Conservation (phyloP, 148 eudicot genomes). For the Bassia scoparia region DNA sequence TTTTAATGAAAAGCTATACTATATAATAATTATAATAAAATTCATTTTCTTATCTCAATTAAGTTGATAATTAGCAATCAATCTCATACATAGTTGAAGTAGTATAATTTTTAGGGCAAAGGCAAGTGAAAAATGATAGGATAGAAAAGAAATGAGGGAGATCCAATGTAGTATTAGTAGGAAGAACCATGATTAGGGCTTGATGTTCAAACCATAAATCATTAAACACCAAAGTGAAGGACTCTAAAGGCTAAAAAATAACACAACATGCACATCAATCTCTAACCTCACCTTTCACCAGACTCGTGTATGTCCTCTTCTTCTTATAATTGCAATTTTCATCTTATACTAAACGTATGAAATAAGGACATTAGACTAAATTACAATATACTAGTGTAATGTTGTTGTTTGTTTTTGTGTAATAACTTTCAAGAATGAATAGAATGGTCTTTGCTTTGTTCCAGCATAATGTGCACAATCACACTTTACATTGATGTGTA, state of each 20-base stretch:
- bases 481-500: conserved; percentile 25
- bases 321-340: conserved; percentile 4
- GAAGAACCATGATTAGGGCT: conserved; percentile 26
- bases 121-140: not conserved
- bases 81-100: too few relatives aligned
- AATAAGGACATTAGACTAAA: too few relatives aligned
- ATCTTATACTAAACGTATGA: not conserved
- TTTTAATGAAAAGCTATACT: too few relatives aligned
- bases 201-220: conserved; percentile 35
- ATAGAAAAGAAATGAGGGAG: not conserved
- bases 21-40: too few relatives aligned
- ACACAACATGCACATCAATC: conserved; percentile 14
- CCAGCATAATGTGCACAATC: not conserved
- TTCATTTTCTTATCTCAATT: too few relatives aligned
- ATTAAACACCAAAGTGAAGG: conserved; percentile 25
- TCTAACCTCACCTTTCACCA: conserved; percentile 15
- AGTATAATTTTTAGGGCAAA: too few relatives aligned
- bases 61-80: too few relatives aligned
- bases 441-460: conserved; percentile 17
- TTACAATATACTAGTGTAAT: too few relatives aligned
- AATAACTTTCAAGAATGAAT: conserved; percentile 5
- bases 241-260: conserved; percentile 12
- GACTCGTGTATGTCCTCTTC: conserved; percentile 9
- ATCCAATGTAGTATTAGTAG: conserved; percentile 28
- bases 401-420: too few relatives aligned